Conservation (phyloP, 2,329 filamentous ascomycete genomes). For the Alternaria sp. region DNA sequence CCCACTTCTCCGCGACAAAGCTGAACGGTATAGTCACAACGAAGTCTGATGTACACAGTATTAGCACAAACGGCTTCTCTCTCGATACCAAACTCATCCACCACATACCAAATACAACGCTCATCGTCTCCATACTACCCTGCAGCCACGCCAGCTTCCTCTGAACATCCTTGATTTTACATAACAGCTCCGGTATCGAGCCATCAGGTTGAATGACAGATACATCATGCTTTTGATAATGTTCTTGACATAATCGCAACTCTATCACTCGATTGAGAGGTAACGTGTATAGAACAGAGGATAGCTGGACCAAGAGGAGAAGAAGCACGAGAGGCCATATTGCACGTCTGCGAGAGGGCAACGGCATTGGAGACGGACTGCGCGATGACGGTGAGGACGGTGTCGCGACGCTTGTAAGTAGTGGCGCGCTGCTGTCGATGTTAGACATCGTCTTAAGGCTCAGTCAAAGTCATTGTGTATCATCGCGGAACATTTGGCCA, state of each 20-base stretch:
- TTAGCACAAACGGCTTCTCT: neutral
- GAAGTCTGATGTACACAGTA: conserved; percentile 29
- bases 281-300: conserved; percentile 43
- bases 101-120: conserved; percentile 44
- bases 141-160: conserved; percentile 60
- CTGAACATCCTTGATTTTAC: conserved; percentile 62
- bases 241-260: conserved; percentile 53
- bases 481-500: neutral
- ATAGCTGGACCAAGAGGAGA: conserved; percentile 42
- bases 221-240: conserved; percentile 55
- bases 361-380: conserved; percentile 10
- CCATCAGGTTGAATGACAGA: conserved; percentile 44
- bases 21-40: conserved; percentile 45
- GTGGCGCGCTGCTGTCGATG: conserved; percentile 8
- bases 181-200: conserved; percentile 58
- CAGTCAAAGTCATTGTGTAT: neutral
- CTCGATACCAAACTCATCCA: neutral
- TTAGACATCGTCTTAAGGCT: neutral
- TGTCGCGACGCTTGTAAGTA: conserved; percentile 9
- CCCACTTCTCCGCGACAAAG: conserved; percentile 40
- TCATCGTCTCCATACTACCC: conserved; percentile 51
- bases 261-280: conserved; percentile 48
- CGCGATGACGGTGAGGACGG: conserved; percentile 1
- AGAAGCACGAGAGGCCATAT: conserved; percentile 40
- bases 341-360: conserved; percentile 5